Evolutionary conservation across 768 basidiomycete species (phyloP), one percentile per base, ranked within the genome.

Genomic region (Dendrothele bispora): DNA sequence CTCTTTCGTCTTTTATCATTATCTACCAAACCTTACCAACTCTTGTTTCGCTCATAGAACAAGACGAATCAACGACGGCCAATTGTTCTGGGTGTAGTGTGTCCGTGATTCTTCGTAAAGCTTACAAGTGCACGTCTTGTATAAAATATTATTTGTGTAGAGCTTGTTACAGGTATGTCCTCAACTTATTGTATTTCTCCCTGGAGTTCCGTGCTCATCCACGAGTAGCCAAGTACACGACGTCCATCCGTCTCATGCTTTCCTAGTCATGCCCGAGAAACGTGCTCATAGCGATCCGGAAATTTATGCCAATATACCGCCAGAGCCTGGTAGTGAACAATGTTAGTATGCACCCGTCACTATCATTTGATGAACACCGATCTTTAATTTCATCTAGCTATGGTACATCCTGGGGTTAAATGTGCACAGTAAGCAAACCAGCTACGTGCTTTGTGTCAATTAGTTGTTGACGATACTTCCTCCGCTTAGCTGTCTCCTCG

Each of bases 141-240:
- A 62, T 75, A 45, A 83, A 85, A 51, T 88, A 91, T 61, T 83
- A 86, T 57, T 68, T 97, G 24, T 98, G 94, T 63, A 75, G 83
- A 25, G 83, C 83, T 1, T 93, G 91, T 58, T 94, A 89, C 63
- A 80, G 87, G 91, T 91, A 41, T 50, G 69, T 52, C 37, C 37
- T 18, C 20, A 41, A 25, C 26, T 32, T n/a, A n/a, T n/a, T n/a
- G n/a, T n/a, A n/a, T n/a, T n/a, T n/a, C n/a, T n/a, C n/a, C n/a
- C n/a, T n/a, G n/a, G n/a, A n/a, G n/a, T n/a, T n/a, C n/a, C n/a
- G n/a, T n/a, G n/a, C n/a, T n/a, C n/a, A n/a, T n/a, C n/a, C n/a
- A n/a, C n/a, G n/a, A n/a, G n/a, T 52, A 93, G 92, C 59, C 83
- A 90, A 68, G 92, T 94, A 10, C 90, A 95, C 54, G 91, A 94